These are phyloP conservation scores for Dothistroma septosporum DNA, from an alignment of 2,329 filamentous ascomycete species.

Conservation along the genomic window DNA sequence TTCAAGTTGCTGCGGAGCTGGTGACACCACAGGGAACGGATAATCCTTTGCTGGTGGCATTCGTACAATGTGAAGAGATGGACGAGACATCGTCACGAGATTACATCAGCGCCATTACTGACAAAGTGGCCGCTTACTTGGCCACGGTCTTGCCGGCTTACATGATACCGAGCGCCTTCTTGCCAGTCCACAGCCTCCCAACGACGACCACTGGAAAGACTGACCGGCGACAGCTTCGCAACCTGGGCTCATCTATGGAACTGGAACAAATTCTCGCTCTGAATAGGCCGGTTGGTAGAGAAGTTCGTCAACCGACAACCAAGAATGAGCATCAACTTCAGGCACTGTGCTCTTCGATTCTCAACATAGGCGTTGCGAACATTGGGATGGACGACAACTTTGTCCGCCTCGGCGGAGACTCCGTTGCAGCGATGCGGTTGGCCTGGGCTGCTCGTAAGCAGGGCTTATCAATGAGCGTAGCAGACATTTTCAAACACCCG, in stretches of 20 bases:
- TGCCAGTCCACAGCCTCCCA: too few species aligned
- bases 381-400: conserved; percentile 34
- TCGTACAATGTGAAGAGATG: not conserved
- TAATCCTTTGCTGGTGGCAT: not conserved
- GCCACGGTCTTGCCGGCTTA: too few species aligned
- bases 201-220: too few species aligned
- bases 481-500: conserved; percentile 39
- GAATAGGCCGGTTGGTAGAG: not conserved
- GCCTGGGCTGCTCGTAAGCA: conserved; percentile 38
- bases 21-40: not conserved
- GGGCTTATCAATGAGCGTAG: conserved; percentile 39
- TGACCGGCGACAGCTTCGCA: too few species aligned
- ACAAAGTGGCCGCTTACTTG: too few species aligned
- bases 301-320: not conserved
- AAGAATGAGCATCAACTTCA: not conserved
- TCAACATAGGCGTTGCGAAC: not conserved
- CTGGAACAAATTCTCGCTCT: too few species aligned
- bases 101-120: too few species aligned
- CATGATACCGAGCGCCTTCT: too few species aligned
- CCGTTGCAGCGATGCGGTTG: conserved; percentile 43
- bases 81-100: too few species aligned
- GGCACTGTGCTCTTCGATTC: not conserved
- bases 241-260: too few species aligned
- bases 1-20: not conserved
- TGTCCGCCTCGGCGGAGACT: conserved; percentile 45